Evolutionary conservation across 202 grass and related monocot genomes (phyloP).

Genomic region (Elaeis oleifera): DNA sequence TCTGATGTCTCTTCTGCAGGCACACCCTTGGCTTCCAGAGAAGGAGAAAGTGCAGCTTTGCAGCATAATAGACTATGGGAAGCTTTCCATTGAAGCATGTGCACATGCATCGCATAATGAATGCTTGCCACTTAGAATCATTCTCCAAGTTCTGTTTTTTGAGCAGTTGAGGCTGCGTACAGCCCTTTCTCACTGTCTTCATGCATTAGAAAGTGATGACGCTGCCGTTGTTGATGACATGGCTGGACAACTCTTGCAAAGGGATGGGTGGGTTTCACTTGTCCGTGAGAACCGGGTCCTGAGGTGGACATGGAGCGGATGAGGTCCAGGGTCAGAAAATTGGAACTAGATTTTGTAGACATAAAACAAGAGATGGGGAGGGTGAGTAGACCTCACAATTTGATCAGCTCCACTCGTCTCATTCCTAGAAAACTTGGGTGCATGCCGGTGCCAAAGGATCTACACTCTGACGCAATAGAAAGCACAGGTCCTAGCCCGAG

Average conservation of each 20-base stretch:
- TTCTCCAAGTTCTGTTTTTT: constrained; percentile 14
- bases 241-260: not conserved
- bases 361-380: constrained; percentile 9
- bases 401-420: not conserved
- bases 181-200: constrained; percentile 1
- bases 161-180: constrained; percentile 8
- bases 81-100: constrained; percentile 11
- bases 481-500: too few relatives aligned
- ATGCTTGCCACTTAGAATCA: constrained; percentile 9
- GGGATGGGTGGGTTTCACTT: constrained; percentile 15
- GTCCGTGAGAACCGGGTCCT: constrained; percentile 12
- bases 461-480: too few relatives aligned
- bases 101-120: constrained; percentile 19
- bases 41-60: constrained; percentile 11
- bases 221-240: not conserved
- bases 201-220: not conserved
- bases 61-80: constrained; percentile 13
- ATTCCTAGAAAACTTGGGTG: too few relatives aligned
- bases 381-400: not conserved
- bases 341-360: constrained; percentile 8
- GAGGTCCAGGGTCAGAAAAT: constrained; percentile 7
- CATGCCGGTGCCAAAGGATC: too few relatives aligned
- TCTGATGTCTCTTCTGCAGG: constrained; percentile 2
- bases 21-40: constrained; percentile 16
- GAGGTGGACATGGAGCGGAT: constrained; percentile 10